These are phyloP conservation scores for Ogataea dorogensis DNA, from an alignment of 805 yeast genomes.

Conservation along the genomic window DNA sequence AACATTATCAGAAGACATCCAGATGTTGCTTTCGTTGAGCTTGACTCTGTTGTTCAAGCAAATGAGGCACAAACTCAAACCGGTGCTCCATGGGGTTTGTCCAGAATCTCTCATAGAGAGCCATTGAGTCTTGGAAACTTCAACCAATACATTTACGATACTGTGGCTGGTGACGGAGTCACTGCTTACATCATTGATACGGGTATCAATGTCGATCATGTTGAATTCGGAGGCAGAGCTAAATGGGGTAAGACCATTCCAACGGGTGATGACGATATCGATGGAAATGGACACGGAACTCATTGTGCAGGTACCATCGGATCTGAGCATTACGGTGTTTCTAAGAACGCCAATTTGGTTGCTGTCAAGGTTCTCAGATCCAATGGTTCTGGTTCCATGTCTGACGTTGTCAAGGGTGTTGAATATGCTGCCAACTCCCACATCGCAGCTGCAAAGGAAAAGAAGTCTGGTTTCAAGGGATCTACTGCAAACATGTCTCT, in stretches of 20 bases:
- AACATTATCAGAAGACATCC: slow-evolving; percentile 62
- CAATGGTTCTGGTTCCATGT: slow-evolving; percentile 80
- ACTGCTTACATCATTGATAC: slow-evolving; percentile 89
- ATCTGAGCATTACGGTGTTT: slow-evolving; percentile 76
- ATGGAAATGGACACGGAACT: slow-evolving; percentile 94
- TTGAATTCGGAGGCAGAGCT: slow-evolving; percentile 82
- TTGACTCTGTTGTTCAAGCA: slow-evolving; percentile 69
- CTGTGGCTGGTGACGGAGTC: slow-evolving; percentile 77
- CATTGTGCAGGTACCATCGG: slow-evolving; percentile 97
- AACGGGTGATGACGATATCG: slow-evolving; percentile 62
- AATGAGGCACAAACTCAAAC: slow-evolving; percentile 64
- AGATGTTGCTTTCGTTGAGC: slow-evolving; percentile 60
- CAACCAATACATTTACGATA: slow-evolving; percentile 71
- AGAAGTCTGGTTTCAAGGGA: slow-evolving; percentile 70
- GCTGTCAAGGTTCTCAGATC: slow-evolving; percentile 84
- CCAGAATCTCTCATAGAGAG: slow-evolving; percentile 83
- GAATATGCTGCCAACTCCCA: slow-evolving; percentile 80
- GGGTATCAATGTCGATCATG: slow-evolving; percentile 74
- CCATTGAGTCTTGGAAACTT: slow-evolving; percentile 65
- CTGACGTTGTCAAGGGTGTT: slow-evolving; percentile 82
- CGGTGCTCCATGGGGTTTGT: slow-evolving; percentile 94
- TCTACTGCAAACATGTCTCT: slow-evolving; percentile 91
- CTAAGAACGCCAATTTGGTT: slow-evolving; percentile 73
- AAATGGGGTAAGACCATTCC: slow-evolving; percentile 84
- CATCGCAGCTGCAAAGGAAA: slow-evolving; percentile 45